Base-by-base conservation (phyloP, 441 rosid genomes). In the Arabidopsis lyrata region DNA sequence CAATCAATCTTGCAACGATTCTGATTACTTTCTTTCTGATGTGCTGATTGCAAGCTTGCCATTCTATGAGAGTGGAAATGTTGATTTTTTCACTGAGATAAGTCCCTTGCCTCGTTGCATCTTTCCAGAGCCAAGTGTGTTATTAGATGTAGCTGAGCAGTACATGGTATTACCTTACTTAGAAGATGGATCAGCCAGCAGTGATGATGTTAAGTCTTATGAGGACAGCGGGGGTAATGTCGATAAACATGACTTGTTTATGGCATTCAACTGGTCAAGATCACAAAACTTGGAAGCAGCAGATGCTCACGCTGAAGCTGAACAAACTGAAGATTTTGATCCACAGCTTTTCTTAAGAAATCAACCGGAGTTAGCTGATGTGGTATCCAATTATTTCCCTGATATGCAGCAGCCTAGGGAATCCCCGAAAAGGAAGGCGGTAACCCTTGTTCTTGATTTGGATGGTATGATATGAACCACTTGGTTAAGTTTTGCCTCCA, bases 401-500 rank as follows among this genome's bases (percentile, higher is more conserved):
- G 53, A 41, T 39, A 39, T 39, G 66, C 66, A 48, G 68, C 87
- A 48, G 68, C 87, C 90, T 9, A 83, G 72, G 72, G 88, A 86
- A 59, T 72, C 83, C 59, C 49, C 66, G 45, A 78, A 76, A 72
- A 77, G 80, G 82, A 93, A 91, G 75, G 63, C 88, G 22, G 76
- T 85, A 39, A 93, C 97, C 27, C 83, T 91, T 60, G 98, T 88
- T 52, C 98, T 93, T 71, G 98, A 91, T 83, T 86, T 93, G 84
- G 98, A 93, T 80, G 98, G 98, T 93, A 49, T 45, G 20, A 45
- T 45, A 47, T n/a, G 27, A 24, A 24, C 10, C 18, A 13, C 16
- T 12, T 54, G 38, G 9, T 31, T 14, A 31, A 55, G 1, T 34
- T 27, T 15, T 57, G 8, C 7, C 18, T 32, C n/a, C 8, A 5